phyloP scores from a whole-genome alignment of 331 rosid genomes.

The Saraca asoca region DNA sequence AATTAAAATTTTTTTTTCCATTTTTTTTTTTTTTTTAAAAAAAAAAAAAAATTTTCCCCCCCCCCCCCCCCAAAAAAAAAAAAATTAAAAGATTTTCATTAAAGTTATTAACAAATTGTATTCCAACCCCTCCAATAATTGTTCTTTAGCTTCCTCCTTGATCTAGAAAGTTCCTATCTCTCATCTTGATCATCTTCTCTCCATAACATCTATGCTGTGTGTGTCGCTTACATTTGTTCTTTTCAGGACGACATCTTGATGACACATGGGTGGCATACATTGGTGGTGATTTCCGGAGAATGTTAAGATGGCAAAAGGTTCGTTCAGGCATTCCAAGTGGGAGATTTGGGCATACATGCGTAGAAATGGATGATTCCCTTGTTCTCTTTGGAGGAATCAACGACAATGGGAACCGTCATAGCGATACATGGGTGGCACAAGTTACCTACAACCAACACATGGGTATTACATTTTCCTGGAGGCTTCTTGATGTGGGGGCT shows the following conservation, averaged over 20 bases:
- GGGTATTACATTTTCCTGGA: constrained; percentile 68
- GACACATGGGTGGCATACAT: constrained; percentile 88
- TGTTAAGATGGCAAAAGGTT: constrained; percentile 72
- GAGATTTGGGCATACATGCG: constrained; percentile 86
- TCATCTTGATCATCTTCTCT: background rate
- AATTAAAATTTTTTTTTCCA: too few species aligned
- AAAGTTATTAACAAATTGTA: too few species aligned
- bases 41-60: too few species aligned
- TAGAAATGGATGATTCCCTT: constrained; percentile 62
- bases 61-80: too few species aligned
- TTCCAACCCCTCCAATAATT: too few species aligned
- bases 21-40: too few species aligned
- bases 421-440: constrained; percentile 86
- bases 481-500: constrained; percentile 60
- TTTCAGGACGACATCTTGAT: constrained; percentile 82
- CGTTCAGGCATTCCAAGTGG: constrained; percentile 87
- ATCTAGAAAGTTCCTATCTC: background rate
- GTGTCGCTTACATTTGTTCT: constrained; percentile 27
- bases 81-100: too few species aligned
- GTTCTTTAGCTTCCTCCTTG: too few species aligned
- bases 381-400: constrained; percentile 93
- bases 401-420: constrained; percentile 81
- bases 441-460: constrained; percentile 51
- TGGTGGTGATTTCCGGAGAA: constrained; percentile 54
- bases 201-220: background rate